Base-by-base conservation (phyloP, 2,329 filamentous ascomycete species). In the Neopestalotiopsis rosae region DNA sequence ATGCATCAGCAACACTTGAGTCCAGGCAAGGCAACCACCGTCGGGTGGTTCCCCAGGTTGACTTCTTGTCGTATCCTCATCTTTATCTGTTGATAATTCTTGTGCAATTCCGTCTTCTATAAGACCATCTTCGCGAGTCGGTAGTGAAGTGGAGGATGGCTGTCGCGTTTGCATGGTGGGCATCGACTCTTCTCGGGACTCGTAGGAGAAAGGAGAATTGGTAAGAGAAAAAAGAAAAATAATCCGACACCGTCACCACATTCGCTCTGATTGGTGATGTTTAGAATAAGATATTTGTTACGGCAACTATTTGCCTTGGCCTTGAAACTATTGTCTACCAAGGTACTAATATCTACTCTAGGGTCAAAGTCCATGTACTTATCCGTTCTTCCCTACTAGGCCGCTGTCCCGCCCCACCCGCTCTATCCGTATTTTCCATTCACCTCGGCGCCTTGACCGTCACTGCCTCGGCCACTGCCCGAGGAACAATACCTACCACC, bases 1-100 rank as follows among this genome's bases (percentile, higher is more conserved):
- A 67, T 81, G 84, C 1, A 81, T 79, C 0, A 82, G 81, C 13
- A 82, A 34, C 5, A 84, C 83, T 71, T 85, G 83, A 30, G 80
- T 71, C 83, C 83, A 85, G 64, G 81, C 76, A n/a, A 70, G 70
- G 12, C 79, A 28, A 5, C 82, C 82, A 4, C 71, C 70, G 57
- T 74, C 68, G 14, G 70, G 68, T 2, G 64, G 64, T 40, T 38
- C 64, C 5, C 14, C 45, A 24, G 57, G 10, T 34, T 59, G 57
- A 12, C 24, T 30, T 4, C 5, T 59, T 17, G 13, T 56, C 9
- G 57, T 12, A 59, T 59, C 4, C n/a, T n/a, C 45, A 4, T 52
- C 45, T 20, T 52, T 52, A n/a, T 52, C 45, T 13, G n/a, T 13
- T 7, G 13, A 42, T 0, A 20, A 2, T 1, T 32, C 45, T 17